Base-by-base conservation (phyloP, 2,329 filamentous ascomycete species). In the Xylariomycetidae sp. region DNA sequence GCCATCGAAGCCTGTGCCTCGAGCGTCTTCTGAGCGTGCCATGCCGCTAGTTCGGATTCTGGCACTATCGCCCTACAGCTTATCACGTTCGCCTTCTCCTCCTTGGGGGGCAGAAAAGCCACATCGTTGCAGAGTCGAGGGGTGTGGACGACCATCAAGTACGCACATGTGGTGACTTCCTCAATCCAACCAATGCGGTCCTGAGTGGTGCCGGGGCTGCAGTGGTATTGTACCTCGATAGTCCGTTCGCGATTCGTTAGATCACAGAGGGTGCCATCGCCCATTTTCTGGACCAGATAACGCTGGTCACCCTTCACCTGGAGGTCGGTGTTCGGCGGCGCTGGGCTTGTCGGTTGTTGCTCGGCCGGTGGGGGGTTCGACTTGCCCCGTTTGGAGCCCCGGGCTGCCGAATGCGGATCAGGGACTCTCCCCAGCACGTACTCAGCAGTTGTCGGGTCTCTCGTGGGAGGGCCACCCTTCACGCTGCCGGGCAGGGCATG, bases 101-200 rank as follows among this genome's bases (percentile, higher is more conserved):
- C 82, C 48, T 84, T 79, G 0, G 88, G 86, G 0, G 89, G 88
- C 34, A 84, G 67, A 57, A 96, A 96, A 8, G 88, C 88, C 8
- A 87, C 77, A 47, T 96, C 89, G 53, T 83, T 78, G 64, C 89
- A 96, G 10, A 96, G 76, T 1, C 88, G 80, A 0, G 88, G 87
- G 0, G 89, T 95, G 56, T 94, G 85, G 42, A 96, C 77, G 19
- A 94, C 79, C 88, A 96, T 95, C 34, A 95, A 70, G 56, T 96
- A 96, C 10, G 87, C 80, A 63, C 89, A 96, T 9, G 88, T 95
- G 3, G 83, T 85, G 2, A 90, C 79, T 58, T 96, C 89, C 59
- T 95, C 95, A 62, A 96, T 94, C 79, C 87, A 88, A 27, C 82
- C 83, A 49, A 96, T 95, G 30, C 82, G 78, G 56, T 94, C 82